Base-by-base conservation (phyloP, 495 filamentous ascomycete genomes). In the Talaromyces adpressus region DNA sequence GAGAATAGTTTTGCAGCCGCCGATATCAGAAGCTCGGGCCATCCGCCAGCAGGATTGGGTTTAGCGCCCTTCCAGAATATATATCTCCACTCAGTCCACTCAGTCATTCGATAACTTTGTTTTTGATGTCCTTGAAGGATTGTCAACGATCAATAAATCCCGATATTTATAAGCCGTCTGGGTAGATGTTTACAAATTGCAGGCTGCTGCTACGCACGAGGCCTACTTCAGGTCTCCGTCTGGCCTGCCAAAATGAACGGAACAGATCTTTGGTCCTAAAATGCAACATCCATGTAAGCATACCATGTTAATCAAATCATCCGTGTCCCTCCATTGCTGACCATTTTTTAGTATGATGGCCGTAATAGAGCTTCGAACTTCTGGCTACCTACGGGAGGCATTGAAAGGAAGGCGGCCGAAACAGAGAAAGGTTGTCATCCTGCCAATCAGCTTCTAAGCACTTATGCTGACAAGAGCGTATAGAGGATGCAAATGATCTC, bases 341-440 rank as follows among this genome's bases (percentile, higher is more conserved):
- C 32, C 2, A 20, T 59, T 61, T 61, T 47, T 9, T 65, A 82
- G 79, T 71, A 68, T 71, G 87, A 90, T 75, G 78, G 80, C 39
- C 74, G 85, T 63, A 82, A 73, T 69, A 84, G 91, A 57, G 75
- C 89, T 20, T 91, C 90, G 11, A 85, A 80, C 41, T 84, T 92
- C 68, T 95, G 92, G 89, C 81, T 86, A 20, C 89, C 91, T 0
- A 89, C 85, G 12, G 88, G 87, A 57, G 89, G 89, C n/a, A 87
- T 91, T 62, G 78, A 85, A 3, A 77, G 80, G 58, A 79, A 79
- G 61, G 72, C 82, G 22, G 72, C 73, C 61, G 79, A 85, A 69
- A 77, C 76, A 69, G 74, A 75, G 69, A 76, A 70, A 63, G 72
- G 72, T 77, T 12, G 3, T 14, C 20, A 58, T 25, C 16, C n/a